Evolutionary conservation across 2,329 filamentous ascomycete genomes (phyloP).

Genomic region (Penicillium sp.): DNA sequence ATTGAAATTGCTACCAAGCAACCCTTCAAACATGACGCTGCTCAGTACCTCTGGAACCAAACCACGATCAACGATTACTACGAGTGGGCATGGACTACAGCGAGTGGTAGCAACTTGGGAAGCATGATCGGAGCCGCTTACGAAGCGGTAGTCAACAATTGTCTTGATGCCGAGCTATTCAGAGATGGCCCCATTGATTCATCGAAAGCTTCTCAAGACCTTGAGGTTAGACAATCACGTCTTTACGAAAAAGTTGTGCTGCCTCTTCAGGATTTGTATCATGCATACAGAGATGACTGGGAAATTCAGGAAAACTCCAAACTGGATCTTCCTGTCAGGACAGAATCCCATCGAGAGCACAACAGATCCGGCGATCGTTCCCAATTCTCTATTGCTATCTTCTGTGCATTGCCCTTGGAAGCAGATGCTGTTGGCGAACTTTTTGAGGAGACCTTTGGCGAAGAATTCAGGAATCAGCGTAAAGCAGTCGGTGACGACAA

Average conservation of each 20-base stretch:
- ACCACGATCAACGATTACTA: constrained; percentile 1
- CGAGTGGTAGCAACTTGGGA: not conserved
- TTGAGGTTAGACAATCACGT: not conserved
- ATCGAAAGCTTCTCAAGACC: not conserved
- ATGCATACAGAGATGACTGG: not conserved
- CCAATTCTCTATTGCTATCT: not conserved
- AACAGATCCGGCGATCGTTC: not conserved
- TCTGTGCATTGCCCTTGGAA: not conserved
- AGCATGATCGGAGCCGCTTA: not conserved
- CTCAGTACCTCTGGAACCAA: not conserved
- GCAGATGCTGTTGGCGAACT: not conserved
- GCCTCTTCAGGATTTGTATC: not conserved
- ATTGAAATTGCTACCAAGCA: not conserved
- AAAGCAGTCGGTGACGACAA: not conserved
- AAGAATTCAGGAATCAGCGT: not conserved
- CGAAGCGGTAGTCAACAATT: not conserved
- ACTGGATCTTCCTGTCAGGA: not conserved
- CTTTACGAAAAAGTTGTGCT: not conserved
- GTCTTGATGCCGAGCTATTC: not conserved
- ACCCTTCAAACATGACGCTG: not conserved
- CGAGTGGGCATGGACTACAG: not conserved
- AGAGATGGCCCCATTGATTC: not conserved
- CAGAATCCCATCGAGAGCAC: not conserved
- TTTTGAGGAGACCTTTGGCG: not conserved
- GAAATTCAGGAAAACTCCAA: not conserved